Evolutionary conservation across 768 basidiomycete species (phyloP), one percentile per base, ranked within the genome.

Genomic region (Suillus variegatus): DNA sequence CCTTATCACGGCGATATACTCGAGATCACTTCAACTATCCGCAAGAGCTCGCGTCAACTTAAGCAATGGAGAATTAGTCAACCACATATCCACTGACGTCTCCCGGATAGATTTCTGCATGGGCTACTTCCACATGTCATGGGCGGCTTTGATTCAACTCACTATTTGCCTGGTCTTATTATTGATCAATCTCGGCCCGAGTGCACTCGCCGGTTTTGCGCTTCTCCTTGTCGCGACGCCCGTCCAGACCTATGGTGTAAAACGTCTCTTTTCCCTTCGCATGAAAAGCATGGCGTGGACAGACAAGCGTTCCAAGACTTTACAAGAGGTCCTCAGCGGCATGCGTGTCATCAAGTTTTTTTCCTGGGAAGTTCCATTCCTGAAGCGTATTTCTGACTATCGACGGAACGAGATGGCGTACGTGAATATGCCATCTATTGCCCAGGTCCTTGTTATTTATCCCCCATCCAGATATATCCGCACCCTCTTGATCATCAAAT

Each of bases 261-360:
- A 87, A 72, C 79, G 78, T 6, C 81, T 96, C 40, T 68, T 72
- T 74, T 75, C 76, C 8, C 73, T 90, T 62, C 85, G 96, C 14
- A 80, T 82, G 65, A 91, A 89, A 73, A 86, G 88, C 61, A 95
- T 96, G 93, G 75, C 77, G 1, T 97, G 91, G 91, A 97, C 91
- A 6, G 96, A 99, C 73, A 92, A 91, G 73, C 87, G 96, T 12
- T 91, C 92, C 16, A 95, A 94, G 72, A 78, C 95, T 5, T 83
- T 97, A 13, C 95, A 96, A 74, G 96, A 99, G 73, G 82, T 99
- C 1, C 78, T 97, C 0, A 88, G 89, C 16, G 92, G 93, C 1
- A 95, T 97, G 87, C 90, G 93, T 68, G 85, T 97, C 66, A 92
- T 97, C 83, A 97, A 97, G 76, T 89, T 90, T 75, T 96, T 96